Base-by-base conservation (phyloP, 257 asterid genomes). In the Nicotiana obtusifolia region DNA sequence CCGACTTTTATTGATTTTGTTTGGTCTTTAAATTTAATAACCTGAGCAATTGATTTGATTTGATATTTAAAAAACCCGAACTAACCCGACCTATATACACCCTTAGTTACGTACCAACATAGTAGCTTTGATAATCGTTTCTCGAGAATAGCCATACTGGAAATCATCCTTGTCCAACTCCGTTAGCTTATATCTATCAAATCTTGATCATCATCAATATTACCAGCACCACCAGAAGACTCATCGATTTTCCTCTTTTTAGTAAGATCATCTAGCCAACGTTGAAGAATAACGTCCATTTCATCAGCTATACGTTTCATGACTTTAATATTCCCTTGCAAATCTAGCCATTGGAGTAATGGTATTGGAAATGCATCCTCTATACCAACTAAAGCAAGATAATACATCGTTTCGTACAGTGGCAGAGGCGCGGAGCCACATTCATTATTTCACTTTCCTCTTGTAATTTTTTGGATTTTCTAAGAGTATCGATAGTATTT, bases 221-320 rank as follows among this genome's bases (percentile, higher is more conserved):
- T 52, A 68, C 41, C 13, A 66, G 16, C 13, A 0, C 10, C 26
- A 16, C 28, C 28, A 26, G 16, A 14, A 52, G 16, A 11, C 4
- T 35, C 6, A 35, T 68, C 37, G n/a, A 24, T 26, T 10, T 14
- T 31, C 35, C 31, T 56, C 20, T 16, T 84, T 1, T 54, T 53
- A 7, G 76, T 67, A 60, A 82, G 89, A 76, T 84, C 89, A 44
- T 86, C 78, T 64, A 88, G 76, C 88, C 90, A 88, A 14, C 56
- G 78, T 9, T 62, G 81, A 16, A 86, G 33, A 7, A 88, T 68
- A 13, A 10, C 28, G n/a, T 88, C 90, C 89, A 77, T 82, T 64
- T 84, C 87, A 30, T 76, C 31, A 15, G 57, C 84, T 57, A 65
- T 73, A 61, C 44, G 64, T 66, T 88, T 88, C 89, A 88, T 86